Conservation (phyloP, 306 rosid genomes). For the Castanea sativa region DNA sequence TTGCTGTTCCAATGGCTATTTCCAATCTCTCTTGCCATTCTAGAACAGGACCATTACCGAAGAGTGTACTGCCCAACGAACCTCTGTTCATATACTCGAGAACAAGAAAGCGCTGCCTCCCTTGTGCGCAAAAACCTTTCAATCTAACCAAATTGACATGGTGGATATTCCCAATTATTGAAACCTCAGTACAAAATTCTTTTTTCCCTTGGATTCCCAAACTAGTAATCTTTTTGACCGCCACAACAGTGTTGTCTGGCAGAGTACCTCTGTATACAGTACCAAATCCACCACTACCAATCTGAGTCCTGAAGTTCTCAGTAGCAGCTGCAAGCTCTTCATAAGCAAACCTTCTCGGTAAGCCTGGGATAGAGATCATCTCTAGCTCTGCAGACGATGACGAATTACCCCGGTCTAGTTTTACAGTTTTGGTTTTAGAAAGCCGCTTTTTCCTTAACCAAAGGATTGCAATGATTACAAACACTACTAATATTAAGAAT, state of each 20-base stretch:
- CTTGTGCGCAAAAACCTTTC: conserved; percentile 77
- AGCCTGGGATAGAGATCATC: conserved; percentile 71
- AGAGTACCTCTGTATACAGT: conserved; percentile 73
- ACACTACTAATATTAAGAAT: conserved; percentile 37
- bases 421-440: conserved; percentile 28
- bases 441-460: conserved; percentile 46
- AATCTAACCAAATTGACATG: conserved; percentile 81
- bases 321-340: conserved; percentile 74
- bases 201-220: conserved; percentile 78
- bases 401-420: conserved; percentile 41
- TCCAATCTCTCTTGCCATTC: conserved; percentile 88
- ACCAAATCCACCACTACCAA: conserved; percentile 90
- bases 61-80: conserved; percentile 73
- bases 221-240: conserved; percentile 79
- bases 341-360: conserved; percentile 72
- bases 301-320: conserved; percentile 58
- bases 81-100: conserved; percentile 92
- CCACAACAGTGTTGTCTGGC: conserved; percentile 64
- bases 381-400: conserved; percentile 60
- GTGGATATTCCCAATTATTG: conserved; percentile 77
- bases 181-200: conserved; percentile 86
- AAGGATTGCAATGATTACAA: conserved; percentile 33
- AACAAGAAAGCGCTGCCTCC: conserved; percentile 67
- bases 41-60: conserved; percentile 67
- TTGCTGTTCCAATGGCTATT: conserved; percentile 85